Conservation (phyloP, 2,329 filamentous ascomycete species). For the Diplodia corticola region DNA sequence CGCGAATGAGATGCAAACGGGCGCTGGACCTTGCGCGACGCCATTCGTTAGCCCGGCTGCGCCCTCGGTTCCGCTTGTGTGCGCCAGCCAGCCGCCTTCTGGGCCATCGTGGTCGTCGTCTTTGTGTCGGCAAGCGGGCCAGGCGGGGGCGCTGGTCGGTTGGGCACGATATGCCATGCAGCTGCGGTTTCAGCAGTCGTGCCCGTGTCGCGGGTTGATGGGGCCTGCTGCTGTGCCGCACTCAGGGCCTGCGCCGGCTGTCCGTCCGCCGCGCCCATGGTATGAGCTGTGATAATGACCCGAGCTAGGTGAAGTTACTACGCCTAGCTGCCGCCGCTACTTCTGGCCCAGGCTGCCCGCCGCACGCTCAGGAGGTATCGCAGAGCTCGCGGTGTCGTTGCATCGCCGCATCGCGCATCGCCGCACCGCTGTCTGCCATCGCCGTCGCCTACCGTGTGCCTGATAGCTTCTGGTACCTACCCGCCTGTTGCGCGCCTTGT, state of each 20-base stretch:
- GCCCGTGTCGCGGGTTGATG: slow-evolving; percentile 16
- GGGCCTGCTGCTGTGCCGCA: slow-evolving; percentile 7
- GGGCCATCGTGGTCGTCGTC: neutral
- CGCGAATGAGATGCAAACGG: slow-evolving; percentile 6
- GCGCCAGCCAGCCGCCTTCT: neutral
- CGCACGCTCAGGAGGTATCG: neutral
- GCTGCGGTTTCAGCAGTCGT: slow-evolving; percentile 15
- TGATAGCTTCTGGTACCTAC: neutral
- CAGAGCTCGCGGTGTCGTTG: neutral
- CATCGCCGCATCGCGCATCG: neutral
- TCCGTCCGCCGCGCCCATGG: neutral
- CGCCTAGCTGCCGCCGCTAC: slow-evolving; percentile 4
- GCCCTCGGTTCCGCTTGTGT: neutral
- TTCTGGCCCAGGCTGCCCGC: neutral
- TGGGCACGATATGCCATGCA: slow-evolving; percentile 4
- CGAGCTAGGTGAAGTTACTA: neutral
- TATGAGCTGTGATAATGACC: too few relatives aligned
- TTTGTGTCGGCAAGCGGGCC: neutral
- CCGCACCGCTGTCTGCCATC: neutral
- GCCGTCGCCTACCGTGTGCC: neutral
- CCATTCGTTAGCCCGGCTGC: neutral
- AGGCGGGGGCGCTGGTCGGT: neutral
- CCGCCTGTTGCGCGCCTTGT: neutral
- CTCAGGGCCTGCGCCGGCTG: neutral
- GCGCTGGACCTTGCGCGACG: neutral